Conservation (phyloP, 768 basidiomycete species). For the Mrakia blollopis region DNA sequence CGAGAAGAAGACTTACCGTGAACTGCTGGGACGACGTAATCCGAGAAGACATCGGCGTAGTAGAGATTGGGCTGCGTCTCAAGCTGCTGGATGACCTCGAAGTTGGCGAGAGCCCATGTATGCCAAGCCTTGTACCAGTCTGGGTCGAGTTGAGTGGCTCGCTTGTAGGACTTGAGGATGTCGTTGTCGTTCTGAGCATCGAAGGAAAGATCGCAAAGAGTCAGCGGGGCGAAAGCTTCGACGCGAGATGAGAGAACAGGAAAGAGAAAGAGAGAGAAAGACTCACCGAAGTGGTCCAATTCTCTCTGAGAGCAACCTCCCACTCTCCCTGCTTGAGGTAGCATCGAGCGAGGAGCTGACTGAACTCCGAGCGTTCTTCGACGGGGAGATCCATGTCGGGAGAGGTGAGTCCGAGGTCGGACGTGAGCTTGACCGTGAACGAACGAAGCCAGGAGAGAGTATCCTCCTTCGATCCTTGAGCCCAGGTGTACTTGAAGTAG, state of each 20-base stretch:
- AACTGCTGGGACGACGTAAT: slow-evolving; percentile 88
- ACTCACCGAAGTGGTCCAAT: slow-evolving; percentile 64
- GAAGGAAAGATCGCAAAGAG: neutral
- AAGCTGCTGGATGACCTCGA: slow-evolving; percentile 79
- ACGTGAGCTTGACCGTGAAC: slow-evolving; percentile 69
- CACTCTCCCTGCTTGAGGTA: slow-evolving; percentile 95
- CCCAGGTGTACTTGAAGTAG: slow-evolving; percentile 94
- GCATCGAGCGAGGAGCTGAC: slow-evolving; percentile 87
- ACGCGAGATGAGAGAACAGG: neutral
- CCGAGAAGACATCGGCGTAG: slow-evolving; percentile 60
- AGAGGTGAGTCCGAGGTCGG: slow-evolving; percentile 44
- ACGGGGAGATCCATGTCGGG: slow-evolving; percentile 30
- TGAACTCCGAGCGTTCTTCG: slow-evolving; percentile 56
- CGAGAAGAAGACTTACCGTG: slow-evolving; percentile 54
- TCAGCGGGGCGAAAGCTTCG: neutral
- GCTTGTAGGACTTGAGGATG: slow-evolving; percentile 74
- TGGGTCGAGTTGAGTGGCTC: slow-evolving; percentile 85
- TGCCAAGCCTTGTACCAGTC: slow-evolving; percentile 99
- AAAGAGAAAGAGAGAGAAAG: neutral
- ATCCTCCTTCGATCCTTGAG: slow-evolving; percentile 67
- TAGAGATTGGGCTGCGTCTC: slow-evolving; percentile 59
- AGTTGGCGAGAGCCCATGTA: slow-evolving; percentile 94
- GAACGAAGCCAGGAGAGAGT: slow-evolving; percentile 75
- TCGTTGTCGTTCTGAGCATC: slow-evolving; percentile 43
- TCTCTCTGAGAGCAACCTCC: slow-evolving; percentile 74